Evolutionary conservation across 2,329 filamentous ascomycete species (phyloP), one percentile per base, ranked within the genome.

Genomic region (Colletotrichum ledebouriae): DNA sequence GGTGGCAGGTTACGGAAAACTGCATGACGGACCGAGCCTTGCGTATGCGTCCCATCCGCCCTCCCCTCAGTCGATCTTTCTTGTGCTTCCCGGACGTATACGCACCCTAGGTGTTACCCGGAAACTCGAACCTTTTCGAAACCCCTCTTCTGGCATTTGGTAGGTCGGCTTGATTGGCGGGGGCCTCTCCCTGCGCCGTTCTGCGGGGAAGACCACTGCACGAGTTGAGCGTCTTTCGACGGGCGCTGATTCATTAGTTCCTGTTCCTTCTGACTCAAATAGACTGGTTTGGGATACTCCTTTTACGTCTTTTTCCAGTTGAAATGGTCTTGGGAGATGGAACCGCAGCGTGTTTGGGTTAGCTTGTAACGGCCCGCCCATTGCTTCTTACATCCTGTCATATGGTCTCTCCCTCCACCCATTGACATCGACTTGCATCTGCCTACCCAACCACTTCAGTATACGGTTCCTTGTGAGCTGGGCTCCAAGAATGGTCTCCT

Each of bases 71-170:
- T 52, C 37, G 20, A 60, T 60, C 46, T 60, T 29, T 13, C 34
- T 17, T 15, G 17, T 42, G 47, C 59, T 33, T 25, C 15, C 15
- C 60, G 49, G 25, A 25, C 25, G 42, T 22, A 33, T 29, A 49
- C 47, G 49, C 22, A 20, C 34, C 15, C 47, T 34, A 65, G 65
- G 61, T 68, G 6, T 29, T 41, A 41, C 61, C 61, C 55, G 34
- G 61, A 37, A 44, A 49, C 65, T 65, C 49, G 65, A 68, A 65
- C 65, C 42, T 60, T 41, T 52, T 55, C 53, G 65, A 68, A 68
- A 65, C 65, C 22, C 33, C 15, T 17, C 13, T 59, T 56, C 34
- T 50, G 42, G 55, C 47, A 65, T 56, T 25, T 50, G 37, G 55
- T 47, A 65, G 47, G 47, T 20, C 22, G 37, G 37, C 15, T 59